A percentile compares a stretch with the other conserved stretches of the same genome.
These are phyloP conservation scores for Picea mariana DNA, from an alignment of 83 land plant species.

Conservation along the genomic window DNA sequence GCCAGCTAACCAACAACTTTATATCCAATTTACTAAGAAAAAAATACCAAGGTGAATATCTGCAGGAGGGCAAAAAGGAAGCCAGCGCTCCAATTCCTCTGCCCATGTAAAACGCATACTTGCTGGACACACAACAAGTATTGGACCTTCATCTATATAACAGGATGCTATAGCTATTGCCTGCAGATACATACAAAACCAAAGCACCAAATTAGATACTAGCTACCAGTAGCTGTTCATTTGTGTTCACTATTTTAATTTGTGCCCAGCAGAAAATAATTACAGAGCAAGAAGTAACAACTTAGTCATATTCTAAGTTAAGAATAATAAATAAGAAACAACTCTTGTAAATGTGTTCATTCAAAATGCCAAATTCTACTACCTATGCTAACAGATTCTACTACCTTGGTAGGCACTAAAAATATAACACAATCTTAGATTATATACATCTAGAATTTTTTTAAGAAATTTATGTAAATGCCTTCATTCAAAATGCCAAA, in stretches of 20 bases:
- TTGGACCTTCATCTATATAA: slow-evolving; percentile 74
- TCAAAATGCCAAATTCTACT: neutral
- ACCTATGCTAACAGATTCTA: neutral
- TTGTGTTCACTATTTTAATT: neutral
- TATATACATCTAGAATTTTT: neutral
- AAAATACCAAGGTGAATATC: slow-evolving; percentile 92
- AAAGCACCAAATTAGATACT: neutral
- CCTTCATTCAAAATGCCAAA: neutral
- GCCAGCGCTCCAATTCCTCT: slow-evolving; percentile 96
- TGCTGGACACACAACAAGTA: slow-evolving; percentile 94
- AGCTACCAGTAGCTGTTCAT: neutral
- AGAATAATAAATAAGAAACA: neutral
- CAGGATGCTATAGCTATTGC: slow-evolving; percentile 94
- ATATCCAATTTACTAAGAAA: neutral
- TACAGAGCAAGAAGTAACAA: too few species aligned
- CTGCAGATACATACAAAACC: slow-evolving; percentile 34
- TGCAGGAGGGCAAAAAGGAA: slow-evolving; percentile 73
- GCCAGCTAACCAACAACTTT: neutral
- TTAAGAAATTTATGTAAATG: neutral
- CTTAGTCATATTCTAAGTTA: too few species aligned
- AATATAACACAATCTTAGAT: neutral
- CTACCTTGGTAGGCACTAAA: neutral
- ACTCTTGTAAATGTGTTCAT: neutral
- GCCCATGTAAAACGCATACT: slow-evolving; percentile 90
- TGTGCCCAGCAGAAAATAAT: neutral